These are phyloP conservation scores for Collybia nuda DNA, from an alignment of 768 basidiomycete genomes.

Conservation along the genomic window DNA sequence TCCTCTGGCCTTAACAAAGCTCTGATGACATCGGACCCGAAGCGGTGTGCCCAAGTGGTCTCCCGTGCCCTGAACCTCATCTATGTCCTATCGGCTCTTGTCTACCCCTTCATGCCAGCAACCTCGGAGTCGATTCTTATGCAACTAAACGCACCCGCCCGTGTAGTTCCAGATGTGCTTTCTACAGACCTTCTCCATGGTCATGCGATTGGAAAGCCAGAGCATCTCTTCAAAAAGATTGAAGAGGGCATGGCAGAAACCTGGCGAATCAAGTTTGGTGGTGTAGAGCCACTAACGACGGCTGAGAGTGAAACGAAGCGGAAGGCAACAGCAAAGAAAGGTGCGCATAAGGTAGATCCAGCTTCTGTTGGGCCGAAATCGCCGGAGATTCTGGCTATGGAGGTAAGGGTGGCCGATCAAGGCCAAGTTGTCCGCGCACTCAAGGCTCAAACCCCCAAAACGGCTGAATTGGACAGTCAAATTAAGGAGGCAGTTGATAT, in stretches of 20 bases:
- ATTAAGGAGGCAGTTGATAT: conserved; percentile 59
- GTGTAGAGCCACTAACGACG: conserved; percentile 44
- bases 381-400: conserved; percentile 69
- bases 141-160: conserved; percentile 89
- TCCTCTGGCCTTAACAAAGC: conserved; percentile 89
- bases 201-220: conserved; percentile 83
- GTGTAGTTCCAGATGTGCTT: conserved; percentile 72
- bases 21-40: conserved; percentile 76
- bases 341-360: conserved; percentile 36
- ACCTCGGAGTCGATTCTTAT: conserved; percentile 77
- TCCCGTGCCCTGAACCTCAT: conserved; percentile 91
- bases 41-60: conserved; percentile 87
- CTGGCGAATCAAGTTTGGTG: conserved; percentile 82
- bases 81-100: conserved; percentile 80
- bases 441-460: conserved; percentile 63
- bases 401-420: conserved; percentile 74
- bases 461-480: conserved; percentile 59
- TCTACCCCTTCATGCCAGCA: conserved; percentile 96
- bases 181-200: conserved; percentile 83
- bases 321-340: conserved; percentile 53
- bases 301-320: conserved; percentile 50
- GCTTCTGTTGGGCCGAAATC: conserved; percentile 60
- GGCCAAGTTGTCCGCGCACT: conserved; percentile 71
- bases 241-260: conserved; percentile 86
- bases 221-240: conserved; percentile 91